Base-by-base conservation (phyloP, 176 grass and related monocot species). In the Oropetium thomaeum region DNA sequence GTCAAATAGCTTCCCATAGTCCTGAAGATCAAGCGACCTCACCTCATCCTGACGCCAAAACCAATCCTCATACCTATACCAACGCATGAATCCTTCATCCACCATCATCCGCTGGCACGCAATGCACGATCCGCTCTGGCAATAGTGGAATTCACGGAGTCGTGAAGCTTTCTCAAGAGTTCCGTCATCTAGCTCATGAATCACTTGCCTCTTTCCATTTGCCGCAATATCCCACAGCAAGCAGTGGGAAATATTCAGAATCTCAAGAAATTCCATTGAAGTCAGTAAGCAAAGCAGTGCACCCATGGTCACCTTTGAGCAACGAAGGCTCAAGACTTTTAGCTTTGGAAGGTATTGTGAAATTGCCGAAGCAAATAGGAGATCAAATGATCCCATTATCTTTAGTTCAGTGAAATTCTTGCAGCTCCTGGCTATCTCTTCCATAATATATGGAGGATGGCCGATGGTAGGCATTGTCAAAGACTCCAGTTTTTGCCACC, bases 1-100 rank as follows among this genome's bases (percentile, higher is more conserved):
- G 73, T 94, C 96, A 77, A 99, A 95, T 64, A 99, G 45, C 73
- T 59, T 92, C 42, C 92, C 96, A 37, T 87, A 98, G 47, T 89
- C 84, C 17, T 88, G 82, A 79, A 99, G 53, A 78, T 99, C 84
- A 74, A 99, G 92, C 33, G 91, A 92, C 25, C 59, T 78, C 48
- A 92, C 89, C 84, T 99, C 96, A 72, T 99, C 96, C 1, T 40
- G 81, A 20, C 96, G 89, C 96, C 96, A 99, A 54, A 95, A 95
- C 81, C 84, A 89, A 47, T 90, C 87, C 72, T 99, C 96, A 0
- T 99, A 99, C 48, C 87, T 81, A 47, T 99, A 95, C 96, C 96
- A 99, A 80, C 96, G 77, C 89, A 99, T 95, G 66, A 99, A 76
- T 23, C 96, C 96, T 34, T 99, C 96, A 66, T 99, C 96, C 23